Base-by-base conservation (phyloP, 2,329 filamentous ascomycete species). In the Fusarium sp. region DNA sequence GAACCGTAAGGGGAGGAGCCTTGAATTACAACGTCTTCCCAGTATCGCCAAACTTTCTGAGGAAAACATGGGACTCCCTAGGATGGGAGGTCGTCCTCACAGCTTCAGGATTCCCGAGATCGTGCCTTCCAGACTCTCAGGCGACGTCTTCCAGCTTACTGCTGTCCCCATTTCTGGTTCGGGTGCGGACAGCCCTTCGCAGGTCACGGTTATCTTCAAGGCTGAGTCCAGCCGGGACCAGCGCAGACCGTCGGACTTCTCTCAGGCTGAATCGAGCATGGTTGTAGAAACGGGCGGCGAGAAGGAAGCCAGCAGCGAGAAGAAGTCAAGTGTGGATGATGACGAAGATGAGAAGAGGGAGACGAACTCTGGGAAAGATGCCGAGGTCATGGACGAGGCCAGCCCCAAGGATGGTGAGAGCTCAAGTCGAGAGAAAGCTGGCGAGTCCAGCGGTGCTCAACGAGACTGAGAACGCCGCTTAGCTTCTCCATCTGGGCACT, bases 61-160 rank as follows among this genome's bases (percentile, higher is more conserved):
- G 18, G 30, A 25, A 7, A 8, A 2, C 12, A 46, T 10, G 6
- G 41, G 20, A 3, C 32, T 34, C 13, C 47, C 22, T n/a, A 29
- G 13, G 22, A n/a, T 60, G 12, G 13, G 16, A 10, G 27, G 14
- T 9, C 47, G 60, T 30, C 29, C 60, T 41, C 30, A 30, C 7
- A n/a, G 46, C 22, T 63, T 63, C 32, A 32, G 46, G 12, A 32
- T 63, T 47, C 60, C 56, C 10, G 46, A 34, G 20, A 59, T 49
- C 8, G 4, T 61, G 14, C 27, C 47, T 24, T 20, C 32, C 7
- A 16, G 6, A 53, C 41, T 16, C 22, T 16, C 25, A 8, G 14
- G 40, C 14, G 16, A 24, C 4, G 61, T 24, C 14, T 37, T 59
- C 16, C 11, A 6, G 13, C 8, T 46, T 13, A 13, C 32, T 37